Evolutionary conservation across 805 yeast species (phyloP).

Genomic region (Hanseniaspora mollemarum): DNA sequence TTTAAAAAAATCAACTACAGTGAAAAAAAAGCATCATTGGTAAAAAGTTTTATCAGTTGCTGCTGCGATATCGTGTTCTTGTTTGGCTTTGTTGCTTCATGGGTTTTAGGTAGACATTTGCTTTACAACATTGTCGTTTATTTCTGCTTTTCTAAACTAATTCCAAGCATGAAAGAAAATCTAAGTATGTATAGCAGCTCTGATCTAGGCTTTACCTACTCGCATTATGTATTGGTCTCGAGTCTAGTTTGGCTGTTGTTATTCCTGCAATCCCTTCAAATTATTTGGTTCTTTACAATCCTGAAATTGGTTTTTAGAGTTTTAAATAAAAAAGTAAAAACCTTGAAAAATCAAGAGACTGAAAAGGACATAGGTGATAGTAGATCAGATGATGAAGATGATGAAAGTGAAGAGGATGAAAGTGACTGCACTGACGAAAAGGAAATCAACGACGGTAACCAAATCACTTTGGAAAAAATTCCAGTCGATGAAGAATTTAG

Average conservation of each 20-base stretch:
- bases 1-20: neutral
- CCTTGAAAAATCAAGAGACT: constrained; percentile 1
- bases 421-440: neutral
- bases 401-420: constrained; percentile 17
- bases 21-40: neutral
- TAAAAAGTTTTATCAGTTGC: neutral
- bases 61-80: constrained; percentile 7
- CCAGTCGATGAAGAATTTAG: neutral
- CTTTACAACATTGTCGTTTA: constrained; percentile 10
- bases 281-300: constrained; percentile 11
- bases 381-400: constrained; percentile 70
- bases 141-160: constrained; percentile 3
- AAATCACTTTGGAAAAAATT: neutral
- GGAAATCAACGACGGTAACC: neutral
- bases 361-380: constrained; percentile 37
- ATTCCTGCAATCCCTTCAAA: constrained; percentile 10
- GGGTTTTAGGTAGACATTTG: constrained; percentile 14
- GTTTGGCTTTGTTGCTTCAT: constrained; percentile 6
- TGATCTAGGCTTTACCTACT: neutral
- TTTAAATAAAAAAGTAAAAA: constrained; percentile 3
- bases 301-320: constrained; percentile 10
- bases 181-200: neutral
- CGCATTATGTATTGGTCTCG: constrained; percentile 2
- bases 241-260: neutral
- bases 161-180: neutral